Evolutionary conservation across 345 rosid genomes (phyloP), one percentile per base, ranked within the genome.

Genomic region (Ceriops tagal): DNA sequence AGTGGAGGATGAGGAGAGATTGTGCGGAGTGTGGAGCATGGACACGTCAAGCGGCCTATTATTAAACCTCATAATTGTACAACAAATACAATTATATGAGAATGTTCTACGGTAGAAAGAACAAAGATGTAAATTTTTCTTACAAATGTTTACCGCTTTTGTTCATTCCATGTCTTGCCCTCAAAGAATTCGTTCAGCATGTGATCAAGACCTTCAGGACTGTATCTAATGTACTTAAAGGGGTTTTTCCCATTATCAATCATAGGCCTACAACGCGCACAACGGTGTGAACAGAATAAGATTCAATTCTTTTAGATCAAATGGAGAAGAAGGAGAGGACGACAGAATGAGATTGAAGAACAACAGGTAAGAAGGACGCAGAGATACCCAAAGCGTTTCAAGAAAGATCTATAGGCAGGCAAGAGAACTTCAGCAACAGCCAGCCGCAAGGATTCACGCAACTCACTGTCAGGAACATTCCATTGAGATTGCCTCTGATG

Each of bases 361-460:
- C 5, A 60, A 26, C 26, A 64, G 13, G 18, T 21, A 13, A 43
- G 24, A 63, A 2, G 51, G 13, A 68, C 9, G 53, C 3, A 49
- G 72, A 57, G 57, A 60, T 86, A 74, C 99, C 92, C 93, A 28
- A 87, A 89, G 67, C 99, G 96, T 82, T 83, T 90, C 65, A 83
- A 56, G 82, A 95, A 95, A 5, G 99, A 95, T 84, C 99, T 76
- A 62, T 86, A 87, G 2, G 99, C 99, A 56, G 99, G 99, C 81
- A 95, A 82, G 67, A 95, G 90, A 27, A 95, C 96, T 78, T 95
- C 98, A 1, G 99, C 98, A 63, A 95, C 99, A 43, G 99, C 98
- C 5, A 95, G 96, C 66, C 97, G 86, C 37, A 95, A 75, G 27
- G 98, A 95, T 66, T 95, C 98, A 0, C 98, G 88, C 69, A 92